Percentiles rank a stretch among this genome's conserved stretches.
These are phyloP conservation scores for Fonsecaea multimorphosa DNA, from an alignment of 2,329 filamentous ascomycete species.

Conservation along the genomic window DNA sequence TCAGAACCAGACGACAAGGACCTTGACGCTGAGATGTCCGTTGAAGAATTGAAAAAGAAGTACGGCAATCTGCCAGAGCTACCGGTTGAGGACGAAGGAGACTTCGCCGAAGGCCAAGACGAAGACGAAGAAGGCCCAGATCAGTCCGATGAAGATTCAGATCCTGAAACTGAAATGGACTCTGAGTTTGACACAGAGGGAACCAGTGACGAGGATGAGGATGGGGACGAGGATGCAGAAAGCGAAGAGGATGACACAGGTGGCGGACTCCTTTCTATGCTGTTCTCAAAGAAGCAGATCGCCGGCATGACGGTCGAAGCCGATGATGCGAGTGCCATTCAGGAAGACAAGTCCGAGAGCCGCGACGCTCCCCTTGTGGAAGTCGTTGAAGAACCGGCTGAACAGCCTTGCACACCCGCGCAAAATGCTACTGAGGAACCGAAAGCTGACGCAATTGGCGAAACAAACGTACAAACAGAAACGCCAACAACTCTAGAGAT, in stretches of 20 bases:
- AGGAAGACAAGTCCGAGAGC: constrained; percentile 37
- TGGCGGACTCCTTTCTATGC: constrained; percentile 50
- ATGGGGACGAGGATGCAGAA: constrained; percentile 47
- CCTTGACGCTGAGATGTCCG: constrained; percentile 54
- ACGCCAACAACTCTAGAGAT: background rate
- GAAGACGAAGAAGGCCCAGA: constrained; percentile 33
- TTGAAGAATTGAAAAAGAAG: constrained; percentile 55
- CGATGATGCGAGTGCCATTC: constrained; percentile 45
- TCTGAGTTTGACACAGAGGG: constrained; percentile 56
- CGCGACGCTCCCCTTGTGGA: constrained; percentile 15
- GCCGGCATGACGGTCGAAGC: constrained; percentile 34
- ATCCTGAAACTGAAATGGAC: constrained; percentile 51
- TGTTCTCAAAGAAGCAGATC: constrained; percentile 55
- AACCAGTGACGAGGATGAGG: constrained; percentile 51
- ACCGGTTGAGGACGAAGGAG: background rate
- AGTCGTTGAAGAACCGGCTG: constrained; percentile 40
- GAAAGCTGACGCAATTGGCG: background rate
- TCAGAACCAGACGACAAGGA: constrained; percentile 50
- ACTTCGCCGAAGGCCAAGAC: background rate
- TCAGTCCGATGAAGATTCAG: constrained; percentile 42
- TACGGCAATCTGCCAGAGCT: constrained; percentile 50
- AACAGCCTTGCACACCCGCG: constrained; percentile 40
- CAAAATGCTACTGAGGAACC: constrained; percentile 21
- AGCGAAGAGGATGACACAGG: constrained; percentile 53
- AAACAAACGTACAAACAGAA: background rate